Evolutionary conservation across 2,329 filamentous ascomycete species (phyloP).

Genomic region (Fusarium chlamydosporum): DNA sequence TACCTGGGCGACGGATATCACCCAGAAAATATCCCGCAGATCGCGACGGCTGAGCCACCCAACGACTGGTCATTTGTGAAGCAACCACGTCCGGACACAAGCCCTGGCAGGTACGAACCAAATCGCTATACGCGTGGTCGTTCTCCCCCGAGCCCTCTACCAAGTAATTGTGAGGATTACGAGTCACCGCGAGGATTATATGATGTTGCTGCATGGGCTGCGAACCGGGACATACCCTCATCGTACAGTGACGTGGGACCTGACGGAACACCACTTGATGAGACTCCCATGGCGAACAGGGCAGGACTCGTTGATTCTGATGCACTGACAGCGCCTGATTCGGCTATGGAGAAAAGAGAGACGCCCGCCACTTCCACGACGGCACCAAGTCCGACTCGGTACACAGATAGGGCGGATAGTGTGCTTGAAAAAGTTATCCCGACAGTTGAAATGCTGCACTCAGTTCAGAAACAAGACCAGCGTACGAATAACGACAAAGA

Average conservation of each 20-base stretch:
- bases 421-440: not conserved
- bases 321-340: slow-evolving; percentile 18
- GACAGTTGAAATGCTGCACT: slow-evolving; percentile 1
- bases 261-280: slow-evolving; percentile 43
- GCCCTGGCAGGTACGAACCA: slow-evolving; percentile 57
- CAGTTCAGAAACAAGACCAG: not conserved
- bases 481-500: not conserved
- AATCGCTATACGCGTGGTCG: slow-evolving; percentile 66
- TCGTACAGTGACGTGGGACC: slow-evolving; percentile 57
- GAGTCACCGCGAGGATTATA: slow-evolving; percentile 51
- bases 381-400: slow-evolving; percentile 27
- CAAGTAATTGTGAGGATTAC: slow-evolving; percentile 59
- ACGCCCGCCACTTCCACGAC: slow-evolving; percentile 40
- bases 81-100: slow-evolving; percentile 56
- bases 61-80: slow-evolving; percentile 62
- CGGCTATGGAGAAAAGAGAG: slow-evolving; percentile 33
- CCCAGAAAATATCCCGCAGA: slow-evolving; percentile 54
- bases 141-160: slow-evolving; percentile 67
- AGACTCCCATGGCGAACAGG: slow-evolving; percentile 44
- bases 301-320: slow-evolving; percentile 31
- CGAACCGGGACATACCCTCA: slow-evolving; percentile 57
- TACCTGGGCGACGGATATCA: slow-evolving; percentile 57
- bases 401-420: slow-evolving; percentile 7
- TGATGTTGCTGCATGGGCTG: slow-evolving; percentile 57
- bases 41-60: slow-evolving; percentile 59